Conservation (phyloP, 345 rosid genomes). For the Noccaea bulbosa region DNA sequence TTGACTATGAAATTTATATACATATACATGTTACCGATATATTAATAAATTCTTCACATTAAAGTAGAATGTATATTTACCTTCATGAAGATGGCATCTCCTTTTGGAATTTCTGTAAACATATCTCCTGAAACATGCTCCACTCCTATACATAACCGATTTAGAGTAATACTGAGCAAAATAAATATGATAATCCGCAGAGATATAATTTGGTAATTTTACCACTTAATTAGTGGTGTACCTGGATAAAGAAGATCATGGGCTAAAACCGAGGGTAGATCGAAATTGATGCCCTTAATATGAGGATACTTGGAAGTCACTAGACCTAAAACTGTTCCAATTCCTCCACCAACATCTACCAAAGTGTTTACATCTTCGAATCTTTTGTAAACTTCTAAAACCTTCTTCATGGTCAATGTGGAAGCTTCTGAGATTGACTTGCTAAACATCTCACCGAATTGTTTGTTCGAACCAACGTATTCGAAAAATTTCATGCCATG, state of each 20-base stretch:
- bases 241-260: slow-evolving; percentile 41
- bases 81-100: slow-evolving; percentile 82
- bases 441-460: no score
- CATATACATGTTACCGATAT: no score
- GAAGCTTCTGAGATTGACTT: no score
- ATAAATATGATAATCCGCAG: not conserved
- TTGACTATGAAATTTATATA: not conserved
- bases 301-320: not conserved
- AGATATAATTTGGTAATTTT: not conserved
- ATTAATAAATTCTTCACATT: no score
- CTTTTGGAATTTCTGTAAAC: slow-evolving; percentile 68
- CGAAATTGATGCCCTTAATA: slow-evolving; percentile 39
- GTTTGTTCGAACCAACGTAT: slow-evolving; percentile 42
- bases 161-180: no score
- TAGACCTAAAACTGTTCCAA: slow-evolving; percentile 48
- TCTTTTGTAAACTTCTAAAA: no score
- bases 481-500: slow-evolving; percentile 57
- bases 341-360: slow-evolving; percentile 71
- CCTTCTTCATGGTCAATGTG: no score
- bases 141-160: slow-evolving; percentile 47
- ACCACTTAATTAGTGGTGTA: not conserved
- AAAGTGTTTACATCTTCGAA: slow-evolving; percentile 29
- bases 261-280: slow-evolving; percentile 34
- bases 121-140: slow-evolving; percentile 62
- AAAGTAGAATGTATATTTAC: slow-evolving; percentile 33